Evolutionary conservation across 208 protist species (phyloP), one percentile per base, ranked within the genome.

Genomic region (Trypanosoma platydactyli): DNA sequence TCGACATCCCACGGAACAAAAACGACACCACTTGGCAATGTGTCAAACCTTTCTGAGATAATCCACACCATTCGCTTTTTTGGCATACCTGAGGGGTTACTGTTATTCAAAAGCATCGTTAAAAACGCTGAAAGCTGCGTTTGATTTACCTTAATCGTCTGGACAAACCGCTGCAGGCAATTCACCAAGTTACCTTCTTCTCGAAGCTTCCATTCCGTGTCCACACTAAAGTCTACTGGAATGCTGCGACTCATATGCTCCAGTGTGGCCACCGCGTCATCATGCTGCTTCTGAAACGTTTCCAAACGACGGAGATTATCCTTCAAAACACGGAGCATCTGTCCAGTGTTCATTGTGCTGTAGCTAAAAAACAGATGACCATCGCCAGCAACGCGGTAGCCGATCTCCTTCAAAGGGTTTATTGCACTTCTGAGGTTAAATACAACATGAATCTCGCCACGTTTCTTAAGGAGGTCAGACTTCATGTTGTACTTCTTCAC

Each of bases 1-100:
- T 94, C 83, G 5, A 94, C 88, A 56, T 94, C 79, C 65, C 84
- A 80, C 13, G 88, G 85, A 24, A 94, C 77, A 62, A 85, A 92
- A 4, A 94, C 74, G 15, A 94, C 83, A n/a, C 88, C 88, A 45
- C 80, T 94, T 20, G 84, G 81, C 66, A 94, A 73, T 4, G 75
- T 87, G 64, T 92, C 78, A 67, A 86, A 88, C 18, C 72, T 59
- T 59, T 89, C 78, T 6, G 88, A 94, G 2, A 94, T 79, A 24
- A 94, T 78, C 85, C 88, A 94, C 60, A 91, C 83, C 77, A 91
- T 89, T 27, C 85, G 69, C 41, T 86, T 89, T 29, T 44, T 56
- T 38, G 71, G 71, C 41, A 61, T 40, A 50, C 84, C 82, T 20
- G 76, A 64, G 1, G 52, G 42, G 18, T 29, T 38, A 22, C 18